Evolutionary conservation across 345 rosid genomes (phyloP), one percentile per base, ranked within the genome.

Genomic region (Hypericum perforatum): DNA sequence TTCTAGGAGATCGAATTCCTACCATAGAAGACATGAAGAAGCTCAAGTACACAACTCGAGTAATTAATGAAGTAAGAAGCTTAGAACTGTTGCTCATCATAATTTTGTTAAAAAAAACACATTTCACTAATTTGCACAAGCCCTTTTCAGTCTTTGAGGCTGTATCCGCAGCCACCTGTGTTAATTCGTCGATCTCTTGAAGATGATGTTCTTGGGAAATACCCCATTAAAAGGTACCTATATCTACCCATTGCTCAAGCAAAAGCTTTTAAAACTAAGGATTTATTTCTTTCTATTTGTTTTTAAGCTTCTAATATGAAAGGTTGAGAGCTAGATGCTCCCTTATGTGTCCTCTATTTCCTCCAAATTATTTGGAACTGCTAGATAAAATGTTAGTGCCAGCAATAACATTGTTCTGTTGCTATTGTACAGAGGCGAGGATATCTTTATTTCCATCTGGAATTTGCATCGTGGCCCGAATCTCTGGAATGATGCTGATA

Each of bases 121-220:
- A 46, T 9, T 6, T 46, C 50, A 51, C 64, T 38, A 29, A 60
- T 45, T 51, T 63, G 32, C 60, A 44, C 42, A 52, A 44, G 29
- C n/a, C 63, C 54, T 72, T 45, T 72, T 72, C 71, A 91, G 95
- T 84, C 95, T 45, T 59, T 91, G 76, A 75, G 98, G 74, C 77
- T 91, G 55, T 91, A 87, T 65, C 98, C 98, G 43, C 98, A 91
- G 60, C 98, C 98, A 53, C 98, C 98, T 11, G 96, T 91, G 57
- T 70, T 91, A 48, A 91, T 91, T 52, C 96, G 96, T 6, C 95
- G 98, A 49, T 87, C 96, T 56, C 40, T 84, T 37, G 79, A 74
- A 52, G 67, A 69, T 16, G 98, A 91, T 66, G 51, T 70, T 49
- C 96, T 91, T 56, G 98, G 96, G 54, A 63, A 62, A 49, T 91